phyloP scores from a whole-genome alignment of 225 moss, liverwort and hornwort genomes.

The Bryoerythrophyllum caledonicum region DNA sequence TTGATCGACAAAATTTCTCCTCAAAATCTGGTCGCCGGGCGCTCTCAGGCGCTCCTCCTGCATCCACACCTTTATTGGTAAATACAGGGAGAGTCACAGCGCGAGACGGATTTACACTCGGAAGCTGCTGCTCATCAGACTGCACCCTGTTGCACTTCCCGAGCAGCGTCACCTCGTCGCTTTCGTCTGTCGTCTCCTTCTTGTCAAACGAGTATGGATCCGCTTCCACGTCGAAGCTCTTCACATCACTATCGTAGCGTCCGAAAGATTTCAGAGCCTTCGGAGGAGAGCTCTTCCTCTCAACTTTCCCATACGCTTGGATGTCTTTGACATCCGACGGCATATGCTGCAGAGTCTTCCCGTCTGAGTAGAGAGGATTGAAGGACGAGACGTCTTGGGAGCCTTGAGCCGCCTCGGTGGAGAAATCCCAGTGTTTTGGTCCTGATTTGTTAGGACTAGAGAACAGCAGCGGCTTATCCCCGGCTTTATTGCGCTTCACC shows the following conservation, averaged over 20 bases:
- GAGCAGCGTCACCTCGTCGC: constrained; percentile 32
- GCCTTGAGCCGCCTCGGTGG: background rate
- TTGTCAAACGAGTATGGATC: background rate
- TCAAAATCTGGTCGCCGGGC: background rate
- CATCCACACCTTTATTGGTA: constrained; percentile 9
- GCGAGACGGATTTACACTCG: constrained; percentile 2
- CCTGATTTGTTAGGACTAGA: constrained; percentile 26
- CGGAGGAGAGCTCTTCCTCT: background rate
- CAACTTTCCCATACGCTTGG: constrained; percentile 11
- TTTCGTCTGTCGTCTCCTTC: background rate
- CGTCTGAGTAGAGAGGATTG: constrained; percentile 28
- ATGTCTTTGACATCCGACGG: constrained; percentile 18
- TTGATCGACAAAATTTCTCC: background rate
- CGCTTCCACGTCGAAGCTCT: background rate
- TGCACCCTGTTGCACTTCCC: constrained; percentile 10
- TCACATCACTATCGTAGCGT: background rate
- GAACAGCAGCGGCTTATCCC: constrained; percentile 39
- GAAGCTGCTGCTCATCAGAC: constrained; percentile 23
- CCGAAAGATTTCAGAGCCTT: constrained; percentile 5
- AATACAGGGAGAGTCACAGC: constrained; percentile 11
- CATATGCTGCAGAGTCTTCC: constrained; percentile 11
- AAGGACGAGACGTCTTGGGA: constrained; percentile 21
- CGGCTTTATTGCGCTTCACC: constrained; percentile 18
- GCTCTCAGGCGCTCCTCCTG: background rate
- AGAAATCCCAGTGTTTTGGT: constrained; percentile 24